These are phyloP conservation scores for Wickerhamiella siamensis DNA, from an alignment of 805 yeast genomes.

Conservation along the genomic window DNA sequence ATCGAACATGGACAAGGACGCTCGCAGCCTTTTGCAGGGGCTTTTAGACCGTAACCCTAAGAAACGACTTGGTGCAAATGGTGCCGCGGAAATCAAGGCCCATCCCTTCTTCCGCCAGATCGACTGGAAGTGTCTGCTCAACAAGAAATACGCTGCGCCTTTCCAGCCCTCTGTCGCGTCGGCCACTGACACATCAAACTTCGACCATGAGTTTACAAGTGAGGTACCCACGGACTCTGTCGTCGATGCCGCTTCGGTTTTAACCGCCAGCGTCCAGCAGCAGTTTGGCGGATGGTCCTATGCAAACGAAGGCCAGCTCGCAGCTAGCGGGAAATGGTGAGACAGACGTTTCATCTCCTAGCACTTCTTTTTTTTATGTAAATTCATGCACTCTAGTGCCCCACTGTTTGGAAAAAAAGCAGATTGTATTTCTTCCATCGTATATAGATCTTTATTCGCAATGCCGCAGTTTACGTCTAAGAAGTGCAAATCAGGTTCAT, in stretches of 20 bases:
- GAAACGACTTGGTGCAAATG: constrained; percentile 60
- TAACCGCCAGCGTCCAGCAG: constrained; percentile 89
- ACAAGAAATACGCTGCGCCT: constrained; percentile 88
- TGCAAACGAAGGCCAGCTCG: constrained; percentile 24
- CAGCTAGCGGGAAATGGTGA: constrained; percentile 24
- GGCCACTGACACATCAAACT: constrained; percentile 81
- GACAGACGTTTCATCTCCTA: not conserved
- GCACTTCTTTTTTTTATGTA: not conserved
- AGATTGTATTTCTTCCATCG: too few relatives aligned
- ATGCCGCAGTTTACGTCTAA: too few relatives aligned
- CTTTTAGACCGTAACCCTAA: constrained; percentile 76
- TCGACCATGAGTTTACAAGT: constrained; percentile 72
- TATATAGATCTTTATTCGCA: too few relatives aligned
- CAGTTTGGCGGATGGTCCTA: constrained; percentile 99
- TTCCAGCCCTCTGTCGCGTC: constrained; percentile 83
- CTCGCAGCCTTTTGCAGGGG: constrained; percentile 62
- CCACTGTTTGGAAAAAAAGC: too few relatives aligned
- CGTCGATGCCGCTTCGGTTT: constrained; percentile 59
- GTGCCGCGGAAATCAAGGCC: constrained; percentile 68
- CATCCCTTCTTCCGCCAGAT: constrained; percentile 81
- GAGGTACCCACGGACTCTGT: constrained; percentile 93
- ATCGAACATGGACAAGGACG: constrained; percentile 69
- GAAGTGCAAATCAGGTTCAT: not conserved
- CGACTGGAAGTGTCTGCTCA: constrained; percentile 72
- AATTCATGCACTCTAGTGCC: too few relatives aligned